These are phyloP conservation scores for Ustilago trichophora DNA, from an alignment of 1,284 basidiomycete genomes.

Conservation along the genomic window DNA sequence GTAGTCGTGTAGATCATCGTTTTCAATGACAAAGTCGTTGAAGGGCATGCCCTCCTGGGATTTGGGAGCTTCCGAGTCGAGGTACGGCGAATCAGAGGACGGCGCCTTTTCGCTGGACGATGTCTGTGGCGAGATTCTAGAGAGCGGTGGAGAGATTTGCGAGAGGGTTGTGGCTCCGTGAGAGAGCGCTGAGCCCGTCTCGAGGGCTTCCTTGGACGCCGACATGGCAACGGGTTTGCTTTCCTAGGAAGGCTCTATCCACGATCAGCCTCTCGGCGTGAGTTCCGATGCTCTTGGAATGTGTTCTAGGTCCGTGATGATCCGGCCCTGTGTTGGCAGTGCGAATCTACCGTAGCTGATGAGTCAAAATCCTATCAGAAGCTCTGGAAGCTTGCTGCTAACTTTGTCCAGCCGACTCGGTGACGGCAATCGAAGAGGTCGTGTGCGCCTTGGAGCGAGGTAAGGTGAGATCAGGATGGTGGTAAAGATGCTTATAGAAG, in stretches of 20 bases:
- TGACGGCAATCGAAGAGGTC: no score
- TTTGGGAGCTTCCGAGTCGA: slow-evolving; percentile 19
- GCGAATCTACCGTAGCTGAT: no score
- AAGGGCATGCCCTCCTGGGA: slow-evolving; percentile 30
- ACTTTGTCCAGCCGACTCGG: no score
- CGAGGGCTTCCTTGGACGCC: slow-evolving; percentile 6
- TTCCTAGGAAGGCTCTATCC: background rate
- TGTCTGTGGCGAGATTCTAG: slow-evolving; percentile 14
- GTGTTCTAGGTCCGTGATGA: no score
- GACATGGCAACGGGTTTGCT: slow-evolving; percentile 6
- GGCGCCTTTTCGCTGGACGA: slow-evolving; percentile 12
- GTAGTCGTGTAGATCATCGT: slow-evolving; percentile 46
- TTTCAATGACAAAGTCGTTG: slow-evolving; percentile 48
- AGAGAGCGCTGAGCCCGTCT: slow-evolving; percentile 8
- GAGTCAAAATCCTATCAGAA: no score
- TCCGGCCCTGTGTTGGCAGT: no score
- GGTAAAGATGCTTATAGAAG: no score
- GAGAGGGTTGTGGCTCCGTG: slow-evolving; percentile 4
- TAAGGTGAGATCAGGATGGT: no score
- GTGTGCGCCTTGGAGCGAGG: no score
- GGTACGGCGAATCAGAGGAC: slow-evolving; percentile 31
- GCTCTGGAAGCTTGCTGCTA: no score
- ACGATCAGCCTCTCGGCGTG: background rate
- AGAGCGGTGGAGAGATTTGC: slow-evolving; percentile 1
- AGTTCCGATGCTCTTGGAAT: background rate